These are phyloP conservation scores for Floccularia luteovirens DNA, from an alignment of 768 basidiomycete genomes.

Conservation along the genomic window DNA sequence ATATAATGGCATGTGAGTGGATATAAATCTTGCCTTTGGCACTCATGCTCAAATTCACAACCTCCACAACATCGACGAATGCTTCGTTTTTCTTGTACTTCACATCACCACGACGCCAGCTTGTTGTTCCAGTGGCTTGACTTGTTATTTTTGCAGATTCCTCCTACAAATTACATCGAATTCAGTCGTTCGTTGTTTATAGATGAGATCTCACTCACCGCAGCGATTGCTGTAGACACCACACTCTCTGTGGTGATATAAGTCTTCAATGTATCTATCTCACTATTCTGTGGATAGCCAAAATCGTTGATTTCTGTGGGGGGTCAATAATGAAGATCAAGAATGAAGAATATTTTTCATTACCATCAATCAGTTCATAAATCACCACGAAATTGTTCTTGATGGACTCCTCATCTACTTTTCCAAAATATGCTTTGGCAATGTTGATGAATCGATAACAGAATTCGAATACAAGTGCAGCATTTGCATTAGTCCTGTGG, in stretches of 20 bases:
- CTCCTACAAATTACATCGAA: slow-evolving; percentile 45
- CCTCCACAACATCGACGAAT: slow-evolving; percentile 99
- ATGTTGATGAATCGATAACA: slow-evolving; percentile 95
- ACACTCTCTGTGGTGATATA: slow-evolving; percentile 99
- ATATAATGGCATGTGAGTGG: not conserved
- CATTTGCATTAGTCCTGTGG: slow-evolving; percentile 87
- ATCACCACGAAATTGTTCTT: slow-evolving; percentile 99
- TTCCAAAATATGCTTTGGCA: slow-evolving; percentile 94
- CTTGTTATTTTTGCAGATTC: slow-evolving; percentile 96
- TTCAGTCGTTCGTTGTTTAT: not conserved
- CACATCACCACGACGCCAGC: slow-evolving; percentile 92
- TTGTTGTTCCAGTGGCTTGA: slow-evolving; percentile 95
- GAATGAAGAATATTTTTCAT: slow-evolving; percentile 13
- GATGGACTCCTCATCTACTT: slow-evolving; percentile 94
- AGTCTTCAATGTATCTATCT: slow-evolving; percentile 93
- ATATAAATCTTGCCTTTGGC: slow-evolving; percentile 64
- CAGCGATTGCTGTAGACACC: slow-evolving; percentile 76
- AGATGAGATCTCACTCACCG: slow-evolving; percentile 37
- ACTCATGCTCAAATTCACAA: slow-evolving; percentile 94
- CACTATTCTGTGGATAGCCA: slow-evolving; percentile 98
- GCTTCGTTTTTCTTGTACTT: slow-evolving; percentile 99
- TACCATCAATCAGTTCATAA: slow-evolving; percentile 96
- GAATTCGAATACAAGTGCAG: slow-evolving; percentile 96
- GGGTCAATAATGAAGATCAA: not conserved
- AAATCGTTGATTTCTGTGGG: slow-evolving; percentile 88